These are phyloP conservation scores for Pestalotiopsis sp. DNA, from an alignment of 2,329 filamentous ascomycete genomes.

Conservation along the genomic window DNA sequence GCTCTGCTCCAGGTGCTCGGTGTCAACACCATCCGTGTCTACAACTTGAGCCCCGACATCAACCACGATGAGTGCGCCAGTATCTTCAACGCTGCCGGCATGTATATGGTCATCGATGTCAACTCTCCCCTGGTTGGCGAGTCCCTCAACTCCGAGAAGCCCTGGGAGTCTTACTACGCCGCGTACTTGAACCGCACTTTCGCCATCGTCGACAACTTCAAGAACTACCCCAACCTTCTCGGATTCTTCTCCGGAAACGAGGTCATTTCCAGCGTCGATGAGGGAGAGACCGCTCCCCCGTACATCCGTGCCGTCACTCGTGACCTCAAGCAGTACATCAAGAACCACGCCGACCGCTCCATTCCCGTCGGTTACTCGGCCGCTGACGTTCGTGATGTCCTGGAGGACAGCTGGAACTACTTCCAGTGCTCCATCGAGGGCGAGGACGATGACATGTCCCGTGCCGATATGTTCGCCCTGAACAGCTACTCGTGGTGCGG, in stretches of 20 bases:
- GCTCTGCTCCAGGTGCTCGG: constrained; percentile 66
- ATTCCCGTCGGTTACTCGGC: constrained; percentile 83
- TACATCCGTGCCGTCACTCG: constrained; percentile 76
- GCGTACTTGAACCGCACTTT: constrained; percentile 68
- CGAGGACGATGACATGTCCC: constrained; percentile 60
- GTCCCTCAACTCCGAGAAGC: constrained; percentile 54
- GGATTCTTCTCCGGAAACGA: constrained; percentile 45
- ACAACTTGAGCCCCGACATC: constrained; percentile 66
- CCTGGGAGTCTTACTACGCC: constrained; percentile 61
- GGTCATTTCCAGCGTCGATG: constrained; percentile 59
- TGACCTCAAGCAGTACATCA: constrained; percentile 81
- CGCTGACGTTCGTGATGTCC: constrained; percentile 73
- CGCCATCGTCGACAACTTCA: constrained; percentile 67
- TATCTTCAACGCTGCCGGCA: constrained; percentile 69
- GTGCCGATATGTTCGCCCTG: constrained; percentile 74
- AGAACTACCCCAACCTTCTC: constrained; percentile 67
- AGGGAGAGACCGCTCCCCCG: constrained; percentile 63
- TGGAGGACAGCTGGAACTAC: constrained; percentile 77
- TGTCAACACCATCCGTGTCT: constrained; percentile 70
- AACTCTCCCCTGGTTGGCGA: constrained; percentile 65
- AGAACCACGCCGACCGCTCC: constrained; percentile 65
- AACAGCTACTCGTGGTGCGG: constrained; percentile 79
- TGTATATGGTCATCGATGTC: constrained; percentile 71
- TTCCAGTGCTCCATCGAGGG: constrained; percentile 65
- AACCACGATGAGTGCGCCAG: constrained; percentile 69